phyloP scores from a whole-genome alignment of 257 asterid species.

The Buddleja alternifolia region DNA sequence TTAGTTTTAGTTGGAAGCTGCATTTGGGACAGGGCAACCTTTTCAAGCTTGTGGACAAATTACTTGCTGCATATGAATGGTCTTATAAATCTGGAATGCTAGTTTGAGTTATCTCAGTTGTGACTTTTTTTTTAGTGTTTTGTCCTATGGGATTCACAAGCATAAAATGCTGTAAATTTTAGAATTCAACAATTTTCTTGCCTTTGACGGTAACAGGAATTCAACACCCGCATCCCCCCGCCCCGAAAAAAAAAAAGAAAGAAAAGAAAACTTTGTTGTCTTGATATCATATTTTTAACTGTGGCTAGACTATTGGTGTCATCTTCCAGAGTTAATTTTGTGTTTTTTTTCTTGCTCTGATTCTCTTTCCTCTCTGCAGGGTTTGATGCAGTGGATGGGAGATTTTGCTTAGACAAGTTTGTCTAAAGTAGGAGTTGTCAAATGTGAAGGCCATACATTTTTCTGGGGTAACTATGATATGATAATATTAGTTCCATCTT shows the following conservation, averaged over 20 bases:
- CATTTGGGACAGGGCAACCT: too few species aligned
- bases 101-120: neutral
- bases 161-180: too few species aligned
- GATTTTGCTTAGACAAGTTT: constrained; percentile 8
- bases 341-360: neutral
- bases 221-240: too few species aligned
- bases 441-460: too few species aligned
- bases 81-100: neutral
- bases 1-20: too few species aligned
- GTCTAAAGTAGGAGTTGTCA: too few species aligned
- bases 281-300: neutral
- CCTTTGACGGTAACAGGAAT: too few species aligned
- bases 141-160: neutral
- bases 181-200: too few species aligned
- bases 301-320: neutral
- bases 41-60: too few species aligned
- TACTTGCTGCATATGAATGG: neutral
- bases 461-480: too few species aligned
- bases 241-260: too few species aligned
- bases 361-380: constrained; percentile 32
- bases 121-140: neutral
- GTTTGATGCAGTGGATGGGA: constrained; percentile 16
- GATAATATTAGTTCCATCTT: too few species aligned
- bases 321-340: neutral
- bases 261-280: neutral